These are phyloP conservation scores for Populus ilicifolia DNA, from an alignment of 345 rosid genomes.

Conservation along the genomic window DNA sequence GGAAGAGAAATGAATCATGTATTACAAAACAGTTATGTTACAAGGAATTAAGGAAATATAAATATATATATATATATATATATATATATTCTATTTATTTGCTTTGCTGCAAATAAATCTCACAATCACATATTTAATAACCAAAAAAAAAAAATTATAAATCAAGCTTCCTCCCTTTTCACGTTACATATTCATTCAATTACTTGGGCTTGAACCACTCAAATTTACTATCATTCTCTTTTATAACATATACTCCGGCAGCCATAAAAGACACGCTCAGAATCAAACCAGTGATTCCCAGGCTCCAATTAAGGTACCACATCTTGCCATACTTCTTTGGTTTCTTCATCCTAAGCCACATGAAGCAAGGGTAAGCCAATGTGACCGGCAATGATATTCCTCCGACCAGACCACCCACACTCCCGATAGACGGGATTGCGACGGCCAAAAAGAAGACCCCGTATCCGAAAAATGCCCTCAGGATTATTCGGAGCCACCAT, in stretches of 20 bases:
- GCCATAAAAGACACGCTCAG: slow-evolving; percentile 20
- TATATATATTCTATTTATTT: not conserved
- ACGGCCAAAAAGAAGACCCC: slow-evolving; percentile 29
- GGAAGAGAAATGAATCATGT: not conserved
- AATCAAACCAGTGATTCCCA: slow-evolving; percentile 27
- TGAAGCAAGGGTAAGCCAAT: slow-evolving; percentile 35
- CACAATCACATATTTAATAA: not conserved
- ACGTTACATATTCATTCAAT: not conserved
- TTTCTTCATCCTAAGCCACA: slow-evolving; percentile 38
- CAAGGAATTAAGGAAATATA: not conserved
- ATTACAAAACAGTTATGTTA: not conserved
- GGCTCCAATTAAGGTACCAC: slow-evolving; percentile 34
- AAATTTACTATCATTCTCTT: slow-evolving; percentile 20
- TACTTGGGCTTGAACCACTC: slow-evolving; percentile 33
- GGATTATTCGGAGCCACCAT: slow-evolving; percentile 24
- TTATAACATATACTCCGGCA: slow-evolving; percentile 21
- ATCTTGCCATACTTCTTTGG: slow-evolving; percentile 14
- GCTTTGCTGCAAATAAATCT: not conserved
- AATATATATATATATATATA: not conserved
- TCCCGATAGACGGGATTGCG: slow-evolving; percentile 31
- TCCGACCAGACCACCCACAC: slow-evolving; percentile 29
- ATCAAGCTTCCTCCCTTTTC: not conserved
- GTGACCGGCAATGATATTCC: slow-evolving; percentile 33
- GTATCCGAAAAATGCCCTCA: slow-evolving; percentile 25
- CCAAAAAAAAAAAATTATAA: not conserved